Evolutionary conservation across 225 moss, liverwort and hornwort species (phyloP), one percentile per base, ranked within the genome.

Genomic region (Rhytidiadelphus loreus): DNA sequence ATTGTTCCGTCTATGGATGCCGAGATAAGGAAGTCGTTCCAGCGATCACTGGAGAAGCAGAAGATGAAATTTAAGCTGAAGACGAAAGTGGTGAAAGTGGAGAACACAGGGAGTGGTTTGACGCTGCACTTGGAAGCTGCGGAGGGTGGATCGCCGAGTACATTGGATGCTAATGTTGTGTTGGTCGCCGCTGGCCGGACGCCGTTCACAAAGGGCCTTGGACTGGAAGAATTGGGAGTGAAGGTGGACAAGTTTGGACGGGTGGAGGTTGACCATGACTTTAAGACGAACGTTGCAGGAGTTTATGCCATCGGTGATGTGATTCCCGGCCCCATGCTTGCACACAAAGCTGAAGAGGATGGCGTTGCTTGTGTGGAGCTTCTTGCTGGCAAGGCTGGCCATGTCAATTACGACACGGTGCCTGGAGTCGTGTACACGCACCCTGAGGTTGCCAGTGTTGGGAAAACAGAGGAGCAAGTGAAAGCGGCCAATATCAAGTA

Each of bases 351-450:
- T 7, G 97, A 97, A 92, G 98, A 98, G 86, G 98, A 98, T 88
- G 97, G 98, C 30, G 79, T 88, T 73, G 98, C 98, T n/a, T 98
- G 98, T 86, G 96, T 92, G 43, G 98, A 98, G 88, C 92, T 98
- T 89, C 86, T 98, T 44, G 98, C 96, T 61, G 98, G 97, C 33
- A 98, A 97, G 89, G 95, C 95, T 53, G 97, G 98, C 75, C 98
- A 98, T 93, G 98, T 97, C 53, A 98, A 98, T 87, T 98, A 98
- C 65, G 93, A 98, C 92, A 96, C 90, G 30, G 97, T 98, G 43
- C 98, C 98, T 53, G 97, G 98, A 81, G 96, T 98, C 50, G 97
- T 98, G 24, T 98, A 98, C 77, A 98, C 98, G 77, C 98, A 98
- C 89, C 98, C 98, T 9, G 97, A 98, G 91, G 97, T 98, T 28